Percentiles rank a stretch among this genome's conserved stretches.
These are phyloP conservation scores for Suhomyces terraborum DNA, from an alignment of 1,139 yeast species.

Conservation along the genomic window DNA sequence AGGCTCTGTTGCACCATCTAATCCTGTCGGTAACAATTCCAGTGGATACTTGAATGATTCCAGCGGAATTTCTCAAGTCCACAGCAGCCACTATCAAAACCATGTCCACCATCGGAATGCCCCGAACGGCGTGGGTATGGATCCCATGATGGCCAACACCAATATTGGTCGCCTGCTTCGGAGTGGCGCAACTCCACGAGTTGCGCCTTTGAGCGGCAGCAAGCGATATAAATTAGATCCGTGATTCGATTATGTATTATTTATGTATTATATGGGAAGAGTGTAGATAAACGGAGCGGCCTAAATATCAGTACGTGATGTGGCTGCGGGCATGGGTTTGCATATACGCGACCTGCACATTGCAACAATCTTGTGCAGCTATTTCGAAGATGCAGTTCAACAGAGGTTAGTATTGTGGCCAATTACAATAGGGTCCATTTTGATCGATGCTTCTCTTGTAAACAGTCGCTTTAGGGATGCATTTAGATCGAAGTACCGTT, in stretches of 20 bases:
- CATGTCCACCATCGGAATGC: conserved; percentile 4
- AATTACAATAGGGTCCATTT: too few species aligned
- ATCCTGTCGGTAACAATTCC: not conserved
- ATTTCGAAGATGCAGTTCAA: too few species aligned
- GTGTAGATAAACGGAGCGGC: too few species aligned
- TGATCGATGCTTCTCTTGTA: too few species aligned
- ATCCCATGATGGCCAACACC: conserved; percentile 10
- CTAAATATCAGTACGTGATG: too few species aligned
- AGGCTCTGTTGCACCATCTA: not conserved
- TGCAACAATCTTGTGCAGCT: too few species aligned
- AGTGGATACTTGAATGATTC: not conserved
- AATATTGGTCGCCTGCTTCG: conserved; percentile 7
- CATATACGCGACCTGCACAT: too few species aligned
- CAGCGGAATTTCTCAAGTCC: conserved; percentile 2
- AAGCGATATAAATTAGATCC: conserved; percentile 19
- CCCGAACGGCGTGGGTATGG: conserved; percentile 6
- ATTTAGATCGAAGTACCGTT: too few species aligned
- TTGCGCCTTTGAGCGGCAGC: conserved; percentile 9
- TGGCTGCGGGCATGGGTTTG: too few species aligned
- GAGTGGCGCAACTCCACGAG: conserved; percentile 7
- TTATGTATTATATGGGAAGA: conserved; percentile 9
- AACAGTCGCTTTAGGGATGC: too few species aligned
- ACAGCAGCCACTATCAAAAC: conserved; percentile 8
- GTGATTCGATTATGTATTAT: conserved; percentile 12
- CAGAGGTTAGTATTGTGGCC: too few species aligned